A percentile compares a stretch with the other conserved stretches of the same genome.
Conservation (phyloP, 352 stramenopile genomes). For the Globisporangium alternatum region DNA sequence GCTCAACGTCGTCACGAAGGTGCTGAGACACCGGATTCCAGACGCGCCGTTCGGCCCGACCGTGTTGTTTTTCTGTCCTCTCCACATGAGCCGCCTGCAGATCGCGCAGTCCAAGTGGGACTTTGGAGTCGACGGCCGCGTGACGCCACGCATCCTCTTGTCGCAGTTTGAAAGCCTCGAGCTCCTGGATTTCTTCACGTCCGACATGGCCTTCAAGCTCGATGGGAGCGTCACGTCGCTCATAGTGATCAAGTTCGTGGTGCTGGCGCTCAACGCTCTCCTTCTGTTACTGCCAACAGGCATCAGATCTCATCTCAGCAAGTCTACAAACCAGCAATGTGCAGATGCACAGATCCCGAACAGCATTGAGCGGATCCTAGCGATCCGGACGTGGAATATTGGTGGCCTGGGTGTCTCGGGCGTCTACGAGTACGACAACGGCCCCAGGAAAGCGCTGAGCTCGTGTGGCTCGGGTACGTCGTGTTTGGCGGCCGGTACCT, state of each 20-base stretch:
- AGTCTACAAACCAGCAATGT: not conserved
- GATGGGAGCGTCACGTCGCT: slow-evolving; percentile 31
- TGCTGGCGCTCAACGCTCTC: slow-evolving; percentile 35
- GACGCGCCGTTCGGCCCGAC: slow-evolving; percentile 38
- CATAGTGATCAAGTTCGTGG: slow-evolving; percentile 41
- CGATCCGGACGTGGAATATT: not conserved
- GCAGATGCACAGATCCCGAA: not conserved
- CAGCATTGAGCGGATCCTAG: slow-evolving; percentile 11
- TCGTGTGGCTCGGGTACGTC: slow-evolving; percentile 35
- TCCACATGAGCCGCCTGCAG: slow-evolving; percentile 30
- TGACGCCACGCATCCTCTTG: slow-evolving; percentile 26
- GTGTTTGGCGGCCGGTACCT: slow-evolving; percentile 28
- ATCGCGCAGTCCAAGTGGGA: slow-evolving; percentile 12
- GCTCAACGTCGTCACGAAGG: slow-evolving; percentile 41
- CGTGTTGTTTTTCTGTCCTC: slow-evolving; percentile 29
- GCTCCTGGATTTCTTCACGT: slow-evolving; percentile 39
- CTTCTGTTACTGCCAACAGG: slow-evolving; percentile 24
- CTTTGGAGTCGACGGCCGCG: slow-evolving; percentile 26
- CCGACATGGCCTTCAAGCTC: slow-evolving; percentile 25
- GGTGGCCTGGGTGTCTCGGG: not conserved
- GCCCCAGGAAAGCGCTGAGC: slow-evolving; percentile 12
- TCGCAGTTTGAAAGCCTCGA: slow-evolving; percentile 26
- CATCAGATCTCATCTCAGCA: slow-evolving; percentile 7
- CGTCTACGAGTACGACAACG: too few species aligned
- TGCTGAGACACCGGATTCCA: slow-evolving; percentile 28